Percentiles rank a stretch among this genome's conserved stretches.
phyloP scores from a whole-genome alignment of 2,329 filamentous ascomycete genomes.

The Ceratocystis colombiana region DNA sequence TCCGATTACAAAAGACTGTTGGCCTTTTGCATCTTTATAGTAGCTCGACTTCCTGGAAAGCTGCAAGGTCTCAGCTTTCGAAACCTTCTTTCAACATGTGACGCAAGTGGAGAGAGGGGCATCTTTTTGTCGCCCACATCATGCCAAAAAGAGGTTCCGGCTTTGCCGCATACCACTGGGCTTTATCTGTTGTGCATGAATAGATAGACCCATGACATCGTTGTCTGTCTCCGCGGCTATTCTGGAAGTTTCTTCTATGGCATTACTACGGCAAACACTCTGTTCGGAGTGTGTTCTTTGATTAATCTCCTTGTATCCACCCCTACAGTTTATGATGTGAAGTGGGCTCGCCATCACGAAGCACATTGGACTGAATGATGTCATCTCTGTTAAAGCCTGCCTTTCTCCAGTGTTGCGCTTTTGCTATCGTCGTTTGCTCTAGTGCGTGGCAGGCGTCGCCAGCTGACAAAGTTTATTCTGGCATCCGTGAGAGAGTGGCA shows the following conservation, averaged over 20 bases:
- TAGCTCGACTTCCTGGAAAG: background rate
- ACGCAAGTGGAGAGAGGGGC: background rate
- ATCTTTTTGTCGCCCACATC: constrained; percentile 3
- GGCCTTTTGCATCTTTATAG: background rate
- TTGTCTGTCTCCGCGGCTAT: background rate
- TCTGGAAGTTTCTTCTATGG: background rate
- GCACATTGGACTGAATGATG: too few relatives aligned
- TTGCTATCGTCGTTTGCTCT: background rate
- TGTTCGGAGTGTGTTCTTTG: too few relatives aligned
- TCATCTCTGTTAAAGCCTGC: too few relatives aligned
- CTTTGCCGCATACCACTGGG: background rate
- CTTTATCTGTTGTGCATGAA: too few relatives aligned
- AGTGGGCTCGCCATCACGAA: too few relatives aligned
- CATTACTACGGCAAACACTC: too few relatives aligned
- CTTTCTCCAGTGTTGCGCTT: background rate
- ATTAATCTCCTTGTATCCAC: too few relatives aligned
- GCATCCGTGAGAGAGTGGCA: too few relatives aligned
- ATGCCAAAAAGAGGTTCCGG: background rate
- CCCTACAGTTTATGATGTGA: too few relatives aligned
- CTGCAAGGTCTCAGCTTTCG: background rate
- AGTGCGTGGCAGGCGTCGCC: background rate
- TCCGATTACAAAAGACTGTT: too few relatives aligned
- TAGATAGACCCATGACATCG: background rate
- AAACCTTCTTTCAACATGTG: constrained; percentile 11
- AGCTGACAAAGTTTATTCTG: background rate